Evolutionary conservation across 148 eudicot genomes (phyloP).

Genomic region (Amaranthus cruentus): DNA sequence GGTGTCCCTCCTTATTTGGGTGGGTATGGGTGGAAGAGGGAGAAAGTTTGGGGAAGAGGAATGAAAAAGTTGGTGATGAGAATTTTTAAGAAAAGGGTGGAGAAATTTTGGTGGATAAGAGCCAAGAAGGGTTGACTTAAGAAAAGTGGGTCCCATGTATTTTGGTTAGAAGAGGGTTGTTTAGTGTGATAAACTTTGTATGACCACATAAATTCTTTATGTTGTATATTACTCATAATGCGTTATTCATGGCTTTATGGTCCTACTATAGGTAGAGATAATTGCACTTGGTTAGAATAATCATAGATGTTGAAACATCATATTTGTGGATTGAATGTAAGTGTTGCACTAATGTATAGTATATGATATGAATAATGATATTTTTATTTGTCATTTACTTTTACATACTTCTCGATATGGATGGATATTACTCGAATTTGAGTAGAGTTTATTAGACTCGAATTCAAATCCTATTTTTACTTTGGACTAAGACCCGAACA

Average conservation of each 20-base stretch:
- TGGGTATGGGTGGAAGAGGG: background rate
- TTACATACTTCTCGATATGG: too few species aligned
- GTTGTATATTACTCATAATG: background rate
- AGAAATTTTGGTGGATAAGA: slow-evolving; percentile 16
- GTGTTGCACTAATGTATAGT: too few species aligned
- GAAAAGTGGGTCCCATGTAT: background rate
- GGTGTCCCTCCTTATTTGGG: slow-evolving; percentile 6
- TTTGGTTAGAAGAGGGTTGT: background rate
- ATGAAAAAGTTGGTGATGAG: background rate
- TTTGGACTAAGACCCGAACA: too few species aligned
- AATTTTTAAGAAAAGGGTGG: background rate
- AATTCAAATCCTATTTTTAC: too few species aligned
- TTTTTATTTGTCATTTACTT: too few species aligned
- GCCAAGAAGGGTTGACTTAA: slow-evolving; percentile 16
- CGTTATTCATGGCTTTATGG: background rate
- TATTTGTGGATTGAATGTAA: too few species aligned
- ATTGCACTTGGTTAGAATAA: too few species aligned
- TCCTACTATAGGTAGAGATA: too few species aligned
- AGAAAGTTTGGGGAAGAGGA: background rate
- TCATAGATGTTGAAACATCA: too few species aligned
- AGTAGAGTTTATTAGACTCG: too few species aligned
- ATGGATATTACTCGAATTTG: too few species aligned
- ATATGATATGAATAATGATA: too few species aligned
- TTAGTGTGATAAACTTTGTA: background rate
- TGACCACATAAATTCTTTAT: background rate